These are phyloP conservation scores for Hymenoscyphus fraxineus DNA, from an alignment of 2,329 filamentous ascomycete species.

Conservation along the genomic window DNA sequence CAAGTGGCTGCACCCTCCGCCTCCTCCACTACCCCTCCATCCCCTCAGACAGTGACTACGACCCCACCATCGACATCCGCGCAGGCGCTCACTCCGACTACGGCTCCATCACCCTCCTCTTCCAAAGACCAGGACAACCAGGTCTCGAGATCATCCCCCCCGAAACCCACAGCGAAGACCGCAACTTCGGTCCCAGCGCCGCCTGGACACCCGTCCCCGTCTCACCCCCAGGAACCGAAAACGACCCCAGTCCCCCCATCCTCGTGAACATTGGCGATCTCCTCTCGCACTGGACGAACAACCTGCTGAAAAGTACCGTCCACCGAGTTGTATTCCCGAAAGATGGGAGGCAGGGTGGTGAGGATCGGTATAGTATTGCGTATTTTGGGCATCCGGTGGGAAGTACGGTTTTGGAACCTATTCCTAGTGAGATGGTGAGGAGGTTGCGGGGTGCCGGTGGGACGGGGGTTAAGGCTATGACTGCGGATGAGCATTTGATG, in stretches of 20 bases:
- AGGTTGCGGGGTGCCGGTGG: conserved; percentile 35
- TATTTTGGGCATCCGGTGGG: conserved; percentile 65
- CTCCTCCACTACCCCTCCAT: conserved; percentile 68
- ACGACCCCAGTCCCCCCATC: conserved; percentile 63
- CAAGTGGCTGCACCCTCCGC: conserved; percentile 50
- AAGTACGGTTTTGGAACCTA: conserved; percentile 48
- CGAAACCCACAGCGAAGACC: conserved; percentile 24
- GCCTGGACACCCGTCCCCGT: conserved; percentile 65
- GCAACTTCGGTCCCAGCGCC: conserved; percentile 36
- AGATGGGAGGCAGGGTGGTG: conserved; percentile 44
- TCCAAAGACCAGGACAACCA: conserved; percentile 79
- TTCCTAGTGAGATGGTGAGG: conserved; percentile 57
- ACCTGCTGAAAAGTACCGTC: conserved; percentile 79
- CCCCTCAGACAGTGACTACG: conserved; percentile 39
- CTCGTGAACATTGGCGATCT: conserved; percentile 69
- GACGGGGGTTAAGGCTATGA: conserved; percentile 51
- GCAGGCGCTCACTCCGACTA: conserved; percentile 90
- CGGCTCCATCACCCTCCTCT: conserved; percentile 68
- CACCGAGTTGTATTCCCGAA: conserved; percentile 77
- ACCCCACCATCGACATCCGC: conserved; percentile 62
- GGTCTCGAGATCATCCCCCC: conserved; percentile 77
- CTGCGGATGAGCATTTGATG: conserved; percentile 60
- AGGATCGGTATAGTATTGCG: conserved; percentile 61
- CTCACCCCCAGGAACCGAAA: conserved; percentile 55
- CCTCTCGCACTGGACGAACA: conserved; percentile 84